Evolutionary conservation across 2,329 filamentous ascomycete species (phyloP), one percentile per base, ranked within the genome.

Genomic region (Aureobasidium sp.): DNA sequence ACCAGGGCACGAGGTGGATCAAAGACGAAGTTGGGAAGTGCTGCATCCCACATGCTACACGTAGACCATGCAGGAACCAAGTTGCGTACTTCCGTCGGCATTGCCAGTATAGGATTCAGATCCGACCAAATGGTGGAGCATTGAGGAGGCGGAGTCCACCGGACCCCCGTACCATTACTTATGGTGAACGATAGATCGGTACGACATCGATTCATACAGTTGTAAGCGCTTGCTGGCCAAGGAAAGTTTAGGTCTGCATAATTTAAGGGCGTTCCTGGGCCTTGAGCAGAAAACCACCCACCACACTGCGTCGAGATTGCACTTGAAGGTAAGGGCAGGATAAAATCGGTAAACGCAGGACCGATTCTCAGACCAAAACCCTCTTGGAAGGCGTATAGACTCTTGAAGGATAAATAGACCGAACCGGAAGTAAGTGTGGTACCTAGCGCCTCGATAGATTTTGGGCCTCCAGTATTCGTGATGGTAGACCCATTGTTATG

Each of bases 181-280:
- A 44, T 12, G 9, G 41, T 62, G 7, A 26, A 48, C 5, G 39
- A 44, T 29, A 50, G 5, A 36, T 46, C 56, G 10, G 43, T 53
- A 29, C 41, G 29, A 32, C 63, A 64, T 24, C 59, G 44, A 15
- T 59, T 43, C 59, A 67, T 67, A 46, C 68, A 70, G 15, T 32
- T 63, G 55, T 68, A 70, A 5, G 67, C 69, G 29, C 64, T 67
- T 4, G 67, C 67, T 10, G 67, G 57, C 4, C 69, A 68, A 39
- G 69, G 67, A 63, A 65, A 69, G 10, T 70, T 68, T 5, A 70
- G 51, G 29, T 70, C 67, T 2, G 67, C 67, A 34, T 63, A 71
- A 26, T 67, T 63, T 0, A 69, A 17, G 17, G 59, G 15, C 1
- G 67, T 69, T 5, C 53, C 65, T 26, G 44, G 48, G 1, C 63